Evolutionary conservation across 2,329 filamentous ascomycete species (phyloP).

Genomic region (Conoideocrella luteorostrata): DNA sequence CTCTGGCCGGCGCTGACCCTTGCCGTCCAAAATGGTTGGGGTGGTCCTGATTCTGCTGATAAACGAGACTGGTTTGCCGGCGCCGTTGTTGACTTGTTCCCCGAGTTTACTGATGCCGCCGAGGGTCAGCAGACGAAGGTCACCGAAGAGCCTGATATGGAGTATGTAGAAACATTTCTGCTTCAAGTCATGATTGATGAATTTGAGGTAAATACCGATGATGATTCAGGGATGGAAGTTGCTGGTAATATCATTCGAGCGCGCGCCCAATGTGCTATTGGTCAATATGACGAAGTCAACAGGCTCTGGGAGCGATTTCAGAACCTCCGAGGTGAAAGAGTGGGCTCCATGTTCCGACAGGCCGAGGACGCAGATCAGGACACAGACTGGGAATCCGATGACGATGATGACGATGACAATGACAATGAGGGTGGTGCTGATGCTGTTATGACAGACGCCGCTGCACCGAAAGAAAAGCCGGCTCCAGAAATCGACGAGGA

Average conservation of each 20-base stretch:
- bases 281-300: slow-evolving; percentile 59
- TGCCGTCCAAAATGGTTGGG: slow-evolving; percentile 82
- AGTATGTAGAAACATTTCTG: slow-evolving; percentile 78
- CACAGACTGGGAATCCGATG: slow-evolving; percentile 54
- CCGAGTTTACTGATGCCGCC: slow-evolving; percentile 49
- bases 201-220: slow-evolving; percentile 88
- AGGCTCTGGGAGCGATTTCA: slow-evolving; percentile 57
- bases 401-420: slow-evolving; percentile 56
- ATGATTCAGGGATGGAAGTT: slow-evolving; percentile 72
- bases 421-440: slow-evolving; percentile 51
- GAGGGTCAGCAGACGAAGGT: slow-evolving; percentile 18
- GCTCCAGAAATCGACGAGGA: slow-evolving; percentile 73
- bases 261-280: slow-evolving; percentile 56
- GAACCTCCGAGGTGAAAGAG: slow-evolving; percentile 53
- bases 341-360: slow-evolving; percentile 47
- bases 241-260: slow-evolving; percentile 67
- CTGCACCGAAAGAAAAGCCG: slow-evolving; percentile 54
- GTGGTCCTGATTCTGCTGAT: slow-evolving; percentile 72
- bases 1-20: slow-evolving; percentile 84
- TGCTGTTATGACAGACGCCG: slow-evolving; percentile 65
- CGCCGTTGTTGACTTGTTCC: slow-evolving; percentile 74
- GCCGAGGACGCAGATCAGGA: slow-evolving; percentile 52
- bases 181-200: slow-evolving; percentile 92
- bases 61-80: slow-evolving; percentile 97
- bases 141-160: slow-evolving; percentile 55